These are phyloP conservation scores for Melanogaster broomeanus DNA, from an alignment of 768 basidiomycete species.

Conservation along the genomic window DNA sequence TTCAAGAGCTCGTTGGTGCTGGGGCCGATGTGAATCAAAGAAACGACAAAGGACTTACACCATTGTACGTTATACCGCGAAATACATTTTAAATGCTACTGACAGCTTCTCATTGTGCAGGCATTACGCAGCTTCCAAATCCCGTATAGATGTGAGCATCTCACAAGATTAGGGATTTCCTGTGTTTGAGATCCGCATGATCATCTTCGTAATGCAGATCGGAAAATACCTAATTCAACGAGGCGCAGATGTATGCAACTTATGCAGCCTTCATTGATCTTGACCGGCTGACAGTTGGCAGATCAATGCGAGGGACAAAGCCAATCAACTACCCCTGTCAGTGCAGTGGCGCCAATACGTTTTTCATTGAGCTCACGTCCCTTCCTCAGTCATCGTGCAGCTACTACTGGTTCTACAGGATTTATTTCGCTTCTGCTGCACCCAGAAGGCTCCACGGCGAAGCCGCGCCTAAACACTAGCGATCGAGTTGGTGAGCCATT, in stretches of 20 bases:
- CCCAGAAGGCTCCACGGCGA: conserved; percentile 62
- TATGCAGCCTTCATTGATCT: conserved; percentile 28
- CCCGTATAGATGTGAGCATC: conserved; percentile 69
- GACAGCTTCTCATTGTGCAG: conserved; percentile 40
- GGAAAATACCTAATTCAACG: conserved; percentile 81
- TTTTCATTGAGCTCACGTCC: conserved; percentile 3
- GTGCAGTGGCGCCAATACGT: conserved; percentile 1
- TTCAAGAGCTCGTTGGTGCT: conserved; percentile 75
- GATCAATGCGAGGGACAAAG: conserved; percentile 94
- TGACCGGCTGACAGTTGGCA: conserved; percentile 40
- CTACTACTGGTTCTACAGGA: conserved; percentile 90
- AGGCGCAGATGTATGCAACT: conserved; percentile 83
- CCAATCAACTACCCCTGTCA: conserved; percentile 89
- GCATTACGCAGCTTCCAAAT: conserved; percentile 93
- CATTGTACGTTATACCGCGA: conserved; percentile 56
- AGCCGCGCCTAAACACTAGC: conserved; percentile 83
- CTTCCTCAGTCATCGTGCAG: conserved; percentile 80
- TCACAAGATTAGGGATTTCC: conserved; percentile 25
- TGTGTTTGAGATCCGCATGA: conserved; percentile 24
- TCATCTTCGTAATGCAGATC: conserved; percentile 56
- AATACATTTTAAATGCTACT: not conserved
- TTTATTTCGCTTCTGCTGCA: conserved; percentile 87
- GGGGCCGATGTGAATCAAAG: conserved; percentile 80
- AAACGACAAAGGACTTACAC: conserved; percentile 82
- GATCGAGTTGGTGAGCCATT: conserved; percentile 68